These are phyloP conservation scores for Eudorina sp. DNA, from an alignment of 139 green algal genomes.

Conservation along the genomic window DNA sequence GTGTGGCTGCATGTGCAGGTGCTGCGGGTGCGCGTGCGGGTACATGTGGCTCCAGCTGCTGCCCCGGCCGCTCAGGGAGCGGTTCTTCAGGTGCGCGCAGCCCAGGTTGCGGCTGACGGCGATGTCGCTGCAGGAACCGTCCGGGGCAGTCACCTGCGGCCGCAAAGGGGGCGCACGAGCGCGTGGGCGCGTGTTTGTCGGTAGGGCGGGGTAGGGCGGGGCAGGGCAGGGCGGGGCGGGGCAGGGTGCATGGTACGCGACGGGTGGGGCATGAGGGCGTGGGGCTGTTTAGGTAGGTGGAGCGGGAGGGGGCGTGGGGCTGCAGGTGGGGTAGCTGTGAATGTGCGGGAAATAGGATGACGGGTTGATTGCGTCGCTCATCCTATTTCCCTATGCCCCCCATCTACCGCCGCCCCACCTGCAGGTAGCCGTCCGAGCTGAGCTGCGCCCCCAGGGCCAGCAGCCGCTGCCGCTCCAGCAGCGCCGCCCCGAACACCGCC, in stretches of 20 bases:
- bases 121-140: slow-evolving; percentile 42
- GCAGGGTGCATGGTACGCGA: too few relatives aligned
- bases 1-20: background rate
- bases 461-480: slow-evolving; percentile 37
- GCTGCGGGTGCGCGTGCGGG: background rate
- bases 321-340: too few relatives aligned
- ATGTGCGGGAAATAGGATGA: too few relatives aligned
- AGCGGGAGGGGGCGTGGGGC: too few relatives aligned
- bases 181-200: too few relatives aligned
- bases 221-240: too few relatives aligned
- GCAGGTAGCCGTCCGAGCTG: slow-evolving; percentile 38
- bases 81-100: slow-evolving; percentile 41
- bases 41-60: background rate
- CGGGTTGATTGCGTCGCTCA: too few relatives aligned
- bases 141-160: slow-evolving; percentile 25
- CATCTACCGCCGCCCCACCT: background rate
- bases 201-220: too few relatives aligned
- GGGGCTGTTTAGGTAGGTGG: too few relatives aligned
- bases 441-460: slow-evolving; percentile 35
- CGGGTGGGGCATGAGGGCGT: too few relatives aligned
- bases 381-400: background rate
- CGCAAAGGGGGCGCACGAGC: too few relatives aligned
- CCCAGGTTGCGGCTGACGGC: slow-evolving; percentile 49
- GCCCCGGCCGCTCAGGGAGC: background rate
- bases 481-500: background rate